Evolutionary conservation across 1,284 basidiomycete genomes (phyloP), one percentile per base, ranked within the genome.

Genomic region (Tilletia setariae): DNA sequence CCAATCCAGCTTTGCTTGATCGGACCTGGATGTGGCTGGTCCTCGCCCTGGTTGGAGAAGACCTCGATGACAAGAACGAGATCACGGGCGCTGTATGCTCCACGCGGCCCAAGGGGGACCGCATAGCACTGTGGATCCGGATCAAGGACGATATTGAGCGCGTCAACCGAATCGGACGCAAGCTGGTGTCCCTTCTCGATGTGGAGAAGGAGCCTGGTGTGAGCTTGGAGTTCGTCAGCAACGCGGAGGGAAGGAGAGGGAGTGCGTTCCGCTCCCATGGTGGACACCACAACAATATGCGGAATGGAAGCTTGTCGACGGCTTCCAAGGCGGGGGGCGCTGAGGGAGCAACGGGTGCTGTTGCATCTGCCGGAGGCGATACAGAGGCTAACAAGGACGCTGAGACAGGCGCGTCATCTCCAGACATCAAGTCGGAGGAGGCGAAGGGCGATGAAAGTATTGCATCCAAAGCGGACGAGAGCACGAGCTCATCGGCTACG

Each of bases 21-120:
- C 86, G 90, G 40, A 91, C 89, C 83, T 97, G 94, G 94, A 87
- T 88, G 64, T 94, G 91, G 88, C 86, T 96, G 42, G 89, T 91
- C 16, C 91, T 96, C 88, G 92, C 90, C 0, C 86, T 96, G 30
- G 90, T 96, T 6, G 94, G 94, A 1, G 91, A 96, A 83, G 89
- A 93, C 78, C 83, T 96, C 56, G 93, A 96, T 80, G 91, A 91
- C 23, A 87, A 87, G 21, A 90, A 94, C 79, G 89, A 91, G 76
- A 90, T 94, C 67, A 94, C 92, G 76, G 93, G 77, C 49, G 76
- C 79, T 0, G 94, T 97, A 23, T 92, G 94, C 65, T 92, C 91
- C 74, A 84, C 93, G 76, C 87, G 92, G 73, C 90, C 89, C 70
- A 92, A 93, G 83, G 89, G 93, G 61, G 92, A 95, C 82, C 86